Conservation (phyloP, 352 stramenopile genomes). For the Aphanomyces cochlioides region DNA sequence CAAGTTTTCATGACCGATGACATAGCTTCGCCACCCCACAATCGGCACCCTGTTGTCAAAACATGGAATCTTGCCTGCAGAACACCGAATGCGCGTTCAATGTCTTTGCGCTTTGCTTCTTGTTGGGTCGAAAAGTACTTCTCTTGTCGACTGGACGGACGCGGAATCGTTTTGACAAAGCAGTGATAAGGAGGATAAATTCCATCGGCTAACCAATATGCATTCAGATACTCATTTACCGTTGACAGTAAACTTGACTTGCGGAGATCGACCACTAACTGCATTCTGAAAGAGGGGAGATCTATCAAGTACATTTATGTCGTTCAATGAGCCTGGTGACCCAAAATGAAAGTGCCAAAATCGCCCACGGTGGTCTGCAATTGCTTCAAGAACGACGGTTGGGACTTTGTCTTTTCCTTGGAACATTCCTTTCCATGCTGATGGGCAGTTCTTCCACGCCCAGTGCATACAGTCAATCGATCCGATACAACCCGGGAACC, state of each 20-base stretch:
- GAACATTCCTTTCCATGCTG: not conserved
- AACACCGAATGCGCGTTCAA: not conserved
- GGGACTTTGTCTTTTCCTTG: slow-evolving; percentile 1
- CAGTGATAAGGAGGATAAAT: not conserved
- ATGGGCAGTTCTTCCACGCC: not conserved
- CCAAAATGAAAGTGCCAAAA: slow-evolving; percentile 35
- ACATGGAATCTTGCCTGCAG: not conserved
- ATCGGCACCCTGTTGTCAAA: not conserved
- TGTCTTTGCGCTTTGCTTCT: not conserved
- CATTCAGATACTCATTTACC: not conserved
- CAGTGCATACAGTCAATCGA: not conserved
- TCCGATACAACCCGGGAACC: not conserved
- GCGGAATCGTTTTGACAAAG: not conserved
- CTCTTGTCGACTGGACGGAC: not conserved
- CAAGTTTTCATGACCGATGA: not conserved
- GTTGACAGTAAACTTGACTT: not conserved
- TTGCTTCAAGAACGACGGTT: slow-evolving; percentile 12
- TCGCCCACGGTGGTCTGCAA: slow-evolving; percentile 27
- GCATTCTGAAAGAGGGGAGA: slow-evolving; percentile 28
- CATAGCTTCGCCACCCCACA: not conserved
- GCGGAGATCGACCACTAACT: not conserved
- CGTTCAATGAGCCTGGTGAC: slow-evolving; percentile 27
- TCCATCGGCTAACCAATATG: not conserved
- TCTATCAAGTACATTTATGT: slow-evolving; percentile 33
- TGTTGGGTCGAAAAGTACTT: not conserved